A percentile compares a stretch with the other conserved stretches of the same genome.
phyloP scores from a whole-genome alignment of 2,329 filamentous ascomycete genomes.

The Biscogniauxia mediterranea region DNA sequence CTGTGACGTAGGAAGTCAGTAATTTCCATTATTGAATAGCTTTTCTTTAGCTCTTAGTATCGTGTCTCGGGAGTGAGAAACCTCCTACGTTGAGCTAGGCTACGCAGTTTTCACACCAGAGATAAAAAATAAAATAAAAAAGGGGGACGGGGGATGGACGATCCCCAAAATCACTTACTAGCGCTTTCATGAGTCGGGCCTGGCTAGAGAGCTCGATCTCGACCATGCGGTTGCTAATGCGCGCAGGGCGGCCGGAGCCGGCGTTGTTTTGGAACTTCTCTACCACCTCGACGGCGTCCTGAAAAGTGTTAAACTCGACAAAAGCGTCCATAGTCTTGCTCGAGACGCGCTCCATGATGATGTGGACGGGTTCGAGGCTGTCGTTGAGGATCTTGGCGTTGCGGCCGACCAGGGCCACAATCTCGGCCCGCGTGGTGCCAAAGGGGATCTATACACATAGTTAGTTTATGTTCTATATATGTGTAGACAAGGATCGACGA shows the following conservation, averaged over 20 bases:
- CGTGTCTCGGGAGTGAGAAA: too few species aligned
- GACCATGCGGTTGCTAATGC: slow-evolving; percentile 57
- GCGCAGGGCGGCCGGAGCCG: slow-evolving; percentile 37
- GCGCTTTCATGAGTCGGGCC: slow-evolving; percentile 55
- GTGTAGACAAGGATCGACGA: neutral
- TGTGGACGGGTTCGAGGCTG: slow-evolving; percentile 42
- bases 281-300: slow-evolving; percentile 54
- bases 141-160: too few species aligned
- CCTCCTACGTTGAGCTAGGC: too few species aligned
- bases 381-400: slow-evolving; percentile 41
- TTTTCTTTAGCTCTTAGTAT: too few species aligned
- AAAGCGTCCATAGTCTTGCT: slow-evolving; percentile 47
- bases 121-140: too few species aligned
- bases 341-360: slow-evolving; percentile 47
- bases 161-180: slow-evolving; percentile 27
- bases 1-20: too few species aligned
- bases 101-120: too few species aligned
- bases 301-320: slow-evolving; percentile 42
- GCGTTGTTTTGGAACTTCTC: slow-evolving; percentile 40
- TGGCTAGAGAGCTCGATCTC: slow-evolving; percentile 58
- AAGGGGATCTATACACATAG: slow-evolving; percentile 40
- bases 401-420: slow-evolving; percentile 45
- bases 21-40: too few species aligned
- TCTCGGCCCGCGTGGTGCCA: slow-evolving; percentile 37
- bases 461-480: slow-evolving; percentile 3